Conservation (phyloP, 345 rosid species). For the Kandelia obovata region DNA sequence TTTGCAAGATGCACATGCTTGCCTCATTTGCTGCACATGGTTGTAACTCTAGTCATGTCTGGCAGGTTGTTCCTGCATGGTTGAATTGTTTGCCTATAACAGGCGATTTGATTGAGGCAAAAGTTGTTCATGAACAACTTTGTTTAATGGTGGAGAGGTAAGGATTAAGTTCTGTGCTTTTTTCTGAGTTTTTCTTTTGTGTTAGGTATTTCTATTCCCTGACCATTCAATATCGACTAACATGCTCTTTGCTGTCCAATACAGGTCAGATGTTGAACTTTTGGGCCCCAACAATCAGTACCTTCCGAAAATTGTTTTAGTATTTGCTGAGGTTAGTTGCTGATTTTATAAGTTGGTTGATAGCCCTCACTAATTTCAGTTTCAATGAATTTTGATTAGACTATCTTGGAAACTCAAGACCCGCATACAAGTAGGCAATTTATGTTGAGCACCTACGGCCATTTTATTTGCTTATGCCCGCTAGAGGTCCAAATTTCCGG, state of each 20-base stretch:
- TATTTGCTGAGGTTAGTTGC: constrained; percentile 86
- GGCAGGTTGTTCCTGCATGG: constrained; percentile 96
- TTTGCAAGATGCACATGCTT: too few species aligned
- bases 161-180: not conserved
- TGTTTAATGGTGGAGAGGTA: constrained; percentile 98
- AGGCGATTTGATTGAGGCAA: constrained; percentile 95
- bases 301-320: constrained; percentile 80
- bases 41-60: constrained; percentile 5
- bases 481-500: too few species aligned
- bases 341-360: not conserved
- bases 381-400: not conserved
- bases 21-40: too few species aligned
- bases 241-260: not conserved
- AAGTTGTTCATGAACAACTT: constrained; percentile 92
- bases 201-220: not conserved
- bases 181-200: not conserved
- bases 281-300: constrained; percentile 85
- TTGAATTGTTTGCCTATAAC: constrained; percentile 91
- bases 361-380: not conserved
- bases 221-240: constrained; percentile 5
- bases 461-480: too few species aligned
- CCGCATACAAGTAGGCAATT: not conserved
- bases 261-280: constrained; percentile 83
- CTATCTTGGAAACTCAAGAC: not conserved
- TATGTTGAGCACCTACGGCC: too few species aligned